These are phyloP conservation scores for Amanita thiersii DNA, from an alignment of 768 basidiomycete species.

Conservation along the genomic window DNA sequence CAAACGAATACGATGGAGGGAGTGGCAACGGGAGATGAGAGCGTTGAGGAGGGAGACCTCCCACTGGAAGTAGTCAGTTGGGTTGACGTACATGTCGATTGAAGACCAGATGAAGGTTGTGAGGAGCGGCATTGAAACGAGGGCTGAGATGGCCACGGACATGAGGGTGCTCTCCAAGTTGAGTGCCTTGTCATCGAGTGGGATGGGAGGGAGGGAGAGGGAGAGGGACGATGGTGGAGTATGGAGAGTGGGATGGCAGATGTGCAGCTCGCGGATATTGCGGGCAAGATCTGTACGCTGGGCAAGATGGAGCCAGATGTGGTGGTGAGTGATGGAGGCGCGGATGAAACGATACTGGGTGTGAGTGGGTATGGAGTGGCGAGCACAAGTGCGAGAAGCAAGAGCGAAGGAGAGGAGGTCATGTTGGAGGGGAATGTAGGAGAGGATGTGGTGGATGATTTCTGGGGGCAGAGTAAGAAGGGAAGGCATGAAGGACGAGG, in stretches of 20 bases:
- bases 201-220: conserved; percentile 22
- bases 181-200: conserved; percentile 13
- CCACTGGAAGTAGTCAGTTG: conserved; percentile 24
- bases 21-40: conserved; percentile 17
- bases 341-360: conserved; percentile 42
- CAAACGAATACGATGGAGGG: conserved; percentile 27
- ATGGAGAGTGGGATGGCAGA: conserved; percentile 30
- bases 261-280: conserved; percentile 37
- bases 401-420: conserved; percentile 39
- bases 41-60: conserved; percentile 32
- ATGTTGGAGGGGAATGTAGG: conserved; percentile 29
- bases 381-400: conserved; percentile 27
- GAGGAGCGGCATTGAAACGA: conserved; percentile 33
- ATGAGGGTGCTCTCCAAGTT: conserved; percentile 22
- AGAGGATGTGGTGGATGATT: conserved; percentile 38
- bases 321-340: conserved; percentile 28
- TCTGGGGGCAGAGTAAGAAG: conserved; percentile 36
- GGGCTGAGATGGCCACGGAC: conserved; percentile 29
- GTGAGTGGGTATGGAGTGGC: conserved; percentile 36
- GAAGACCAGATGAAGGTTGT: conserved; percentile 37
- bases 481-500: background rate
- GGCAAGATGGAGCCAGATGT: conserved; percentile 45
- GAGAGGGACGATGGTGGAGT: conserved; percentile 33
- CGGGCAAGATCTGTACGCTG: conserved; percentile 38
- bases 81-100: conserved; percentile 17